Evolutionary conservation across 495 filamentous ascomycete genomes (phyloP).

Genomic region (Penicillium atrosanguineum): DNA sequence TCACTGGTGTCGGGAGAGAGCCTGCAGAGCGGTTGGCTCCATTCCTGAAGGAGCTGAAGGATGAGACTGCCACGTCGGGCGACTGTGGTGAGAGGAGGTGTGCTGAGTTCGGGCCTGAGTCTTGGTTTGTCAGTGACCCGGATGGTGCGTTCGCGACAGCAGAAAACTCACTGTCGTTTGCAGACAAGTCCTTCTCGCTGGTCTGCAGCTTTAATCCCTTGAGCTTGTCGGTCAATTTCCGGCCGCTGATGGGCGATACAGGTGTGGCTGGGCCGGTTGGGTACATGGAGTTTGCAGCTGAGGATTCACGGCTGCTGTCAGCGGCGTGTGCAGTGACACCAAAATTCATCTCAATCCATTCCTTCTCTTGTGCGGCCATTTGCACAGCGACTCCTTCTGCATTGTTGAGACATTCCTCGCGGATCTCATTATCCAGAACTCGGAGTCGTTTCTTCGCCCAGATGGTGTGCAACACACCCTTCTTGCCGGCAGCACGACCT

Average conservation of each 20-base stretch:
- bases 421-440: conserved; percentile 71
- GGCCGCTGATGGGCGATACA: conserved; percentile 58
- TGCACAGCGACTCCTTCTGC: conserved; percentile 73
- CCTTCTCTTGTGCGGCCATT: conserved; percentile 76
- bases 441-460: conserved; percentile 77
- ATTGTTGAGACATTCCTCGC: conserved; percentile 58
- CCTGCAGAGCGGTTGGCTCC: conserved; percentile 17
- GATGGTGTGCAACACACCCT: conserved; percentile 77
- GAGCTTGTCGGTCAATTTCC: conserved; percentile 69
- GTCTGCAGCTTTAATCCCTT: conserved; percentile 74
- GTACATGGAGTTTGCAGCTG: conserved; percentile 12
- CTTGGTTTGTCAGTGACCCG: neutral
- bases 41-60: conserved; percentile 57
- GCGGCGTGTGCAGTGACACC: conserved; percentile 47
- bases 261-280: conserved; percentile 44
- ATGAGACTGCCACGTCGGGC: conserved; percentile 64
- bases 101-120: neutral
- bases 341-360: conserved; percentile 79
- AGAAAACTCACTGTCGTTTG: conserved; percentile 42
- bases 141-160: neutral
- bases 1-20: conserved; percentile 29
- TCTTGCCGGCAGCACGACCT: conserved; percentile 63
- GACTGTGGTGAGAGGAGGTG: conserved; percentile 59
- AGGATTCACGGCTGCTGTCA: conserved; percentile 14
- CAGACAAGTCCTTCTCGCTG: conserved; percentile 56